A percentile compares a stretch with the other conserved stretches of the same genome.
phyloP scores from a whole-genome alignment of 1,139 yeast genomes.

The Magnusiomyces paraingens region DNA sequence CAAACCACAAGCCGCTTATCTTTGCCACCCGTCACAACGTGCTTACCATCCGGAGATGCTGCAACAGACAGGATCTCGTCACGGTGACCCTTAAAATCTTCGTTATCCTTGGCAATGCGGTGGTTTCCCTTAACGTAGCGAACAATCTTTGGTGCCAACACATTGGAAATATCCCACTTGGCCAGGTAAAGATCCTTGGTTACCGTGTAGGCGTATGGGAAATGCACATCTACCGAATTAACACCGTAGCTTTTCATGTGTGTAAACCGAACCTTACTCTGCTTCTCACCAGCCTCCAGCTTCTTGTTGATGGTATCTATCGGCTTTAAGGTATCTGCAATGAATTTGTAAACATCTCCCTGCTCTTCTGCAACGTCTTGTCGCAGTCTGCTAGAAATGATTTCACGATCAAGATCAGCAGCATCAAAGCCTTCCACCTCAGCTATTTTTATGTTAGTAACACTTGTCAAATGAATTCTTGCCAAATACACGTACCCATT shows the following conservation, averaged over 20 bases:
- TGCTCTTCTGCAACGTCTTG: slow-evolving; percentile 86
- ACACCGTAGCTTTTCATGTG: slow-evolving; percentile 25
- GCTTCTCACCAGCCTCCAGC: slow-evolving; percentile 5
- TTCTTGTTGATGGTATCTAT: slow-evolving; percentile 11
- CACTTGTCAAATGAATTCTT: slow-evolving; percentile 24
- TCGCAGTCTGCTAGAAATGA: slow-evolving; percentile 69
- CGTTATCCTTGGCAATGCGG: slow-evolving; percentile 35
- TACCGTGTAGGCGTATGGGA: slow-evolving; percentile 68
- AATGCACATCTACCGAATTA: slow-evolving; percentile 42
- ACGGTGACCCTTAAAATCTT: slow-evolving; percentile 52
- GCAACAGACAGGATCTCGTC: slow-evolving; percentile 75
- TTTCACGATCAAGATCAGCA: slow-evolving; percentile 83
- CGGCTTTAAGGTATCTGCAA: slow-evolving; percentile 39
- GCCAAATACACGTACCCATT: slow-evolving; percentile 26
- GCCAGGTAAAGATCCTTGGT: slow-evolving; percentile 77
- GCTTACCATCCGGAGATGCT: slow-evolving; percentile 80
- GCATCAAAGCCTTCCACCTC: slow-evolving; percentile 71
- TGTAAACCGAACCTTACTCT: slow-evolving; percentile 6
- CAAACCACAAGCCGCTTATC: slow-evolving; percentile 78
- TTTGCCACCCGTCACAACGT: slow-evolving; percentile 83
- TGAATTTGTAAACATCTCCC: slow-evolving; percentile 70
- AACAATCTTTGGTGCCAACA: slow-evolving; percentile 46
- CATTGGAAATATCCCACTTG: slow-evolving; percentile 58
- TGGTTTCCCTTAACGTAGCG: slow-evolving; percentile 63
- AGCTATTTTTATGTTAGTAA: neutral